Conservation (phyloP, 2,329 filamentous ascomycete species). For the Xylogone sp. region DNA sequence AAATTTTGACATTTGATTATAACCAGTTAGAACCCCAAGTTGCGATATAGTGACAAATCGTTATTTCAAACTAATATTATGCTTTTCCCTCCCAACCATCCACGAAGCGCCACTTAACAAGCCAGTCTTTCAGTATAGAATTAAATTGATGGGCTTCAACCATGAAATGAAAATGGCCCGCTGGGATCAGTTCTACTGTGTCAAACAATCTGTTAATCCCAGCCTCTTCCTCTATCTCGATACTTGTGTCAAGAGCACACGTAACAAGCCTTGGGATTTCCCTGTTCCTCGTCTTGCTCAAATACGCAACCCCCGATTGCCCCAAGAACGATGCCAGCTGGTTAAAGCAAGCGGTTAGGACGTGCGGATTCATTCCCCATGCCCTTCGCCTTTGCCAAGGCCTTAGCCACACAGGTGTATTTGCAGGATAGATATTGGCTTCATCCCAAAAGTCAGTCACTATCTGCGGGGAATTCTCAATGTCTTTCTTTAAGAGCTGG, state of each 20-base stretch:
- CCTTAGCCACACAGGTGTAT: conserved; percentile 1
- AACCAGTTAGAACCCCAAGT: not conserved
- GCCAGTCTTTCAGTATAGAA: not conserved
- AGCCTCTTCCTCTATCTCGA: not conserved
- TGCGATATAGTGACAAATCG: not conserved
- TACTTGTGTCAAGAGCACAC: not conserved
- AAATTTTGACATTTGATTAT: not conserved
- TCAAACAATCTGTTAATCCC: not conserved
- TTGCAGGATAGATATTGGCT: not conserved
- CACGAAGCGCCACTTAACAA: not conserved
- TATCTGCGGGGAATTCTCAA: not conserved
- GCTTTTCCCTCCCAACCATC: not conserved
- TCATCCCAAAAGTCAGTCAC: conserved; percentile 1
- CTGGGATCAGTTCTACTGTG: not conserved
- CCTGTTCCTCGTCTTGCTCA: not conserved
- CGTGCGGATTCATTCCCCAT: conserved; percentile 2
- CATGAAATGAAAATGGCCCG: not conserved
- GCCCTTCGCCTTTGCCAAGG: conserved; percentile 2
- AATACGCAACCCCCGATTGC: not conserved
- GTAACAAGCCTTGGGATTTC: not conserved
- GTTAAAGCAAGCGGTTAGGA: not conserved
- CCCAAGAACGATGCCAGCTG: conserved; percentile 3
- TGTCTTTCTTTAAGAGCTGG: not conserved
- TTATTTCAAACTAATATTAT: not conserved
- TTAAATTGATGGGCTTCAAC: not conserved